Evolutionary conservation across 768 basidiomycete species (phyloP).

Genomic region (Phanerochaete carnosa): DNA sequence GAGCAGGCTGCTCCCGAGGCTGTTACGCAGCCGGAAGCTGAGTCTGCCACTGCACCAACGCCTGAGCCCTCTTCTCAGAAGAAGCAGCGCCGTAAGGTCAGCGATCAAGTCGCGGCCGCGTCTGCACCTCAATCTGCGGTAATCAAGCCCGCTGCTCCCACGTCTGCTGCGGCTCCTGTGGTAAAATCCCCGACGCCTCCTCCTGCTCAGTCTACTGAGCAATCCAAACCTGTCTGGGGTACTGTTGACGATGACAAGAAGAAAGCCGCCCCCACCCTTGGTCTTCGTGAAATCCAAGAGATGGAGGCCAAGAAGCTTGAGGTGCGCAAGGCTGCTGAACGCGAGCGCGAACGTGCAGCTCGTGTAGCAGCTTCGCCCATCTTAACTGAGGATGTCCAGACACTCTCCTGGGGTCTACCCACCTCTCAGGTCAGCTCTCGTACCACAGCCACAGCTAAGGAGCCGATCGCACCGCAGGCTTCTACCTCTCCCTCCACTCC

Average conservation of each 20-base stretch:
- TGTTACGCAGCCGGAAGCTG: slow-evolving; percentile 1
- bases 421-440: slow-evolving; percentile 75
- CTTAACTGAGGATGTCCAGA: slow-evolving; percentile 56
- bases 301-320: slow-evolving; percentile 82
- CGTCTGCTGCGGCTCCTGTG: slow-evolving; percentile 12
- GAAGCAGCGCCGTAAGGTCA: slow-evolving; percentile 17
- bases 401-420: slow-evolving; percentile 80
- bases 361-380: slow-evolving; percentile 38
- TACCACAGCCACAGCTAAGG: slow-evolving; percentile 37
- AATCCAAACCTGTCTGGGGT: slow-evolving; percentile 58
- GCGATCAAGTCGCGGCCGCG: slow-evolving; percentile 3
- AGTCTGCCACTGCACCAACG: slow-evolving; percentile 13
- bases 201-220: neutral
- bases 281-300: slow-evolving; percentile 93
- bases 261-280: slow-evolving; percentile 44
- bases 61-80: slow-evolving; percentile 1
- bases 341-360: slow-evolving; percentile 62
- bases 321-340: slow-evolving; percentile 69
- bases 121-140: slow-evolving; percentile 8
- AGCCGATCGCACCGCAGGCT: slow-evolving; percentile 33
- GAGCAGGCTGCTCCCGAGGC: neutral
- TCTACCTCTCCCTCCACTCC: slow-evolving; percentile 24
- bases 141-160: slow-evolving; percentile 6
- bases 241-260: slow-evolving; percentile 64
- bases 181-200: slow-evolving; percentile 5